Evolutionary conservation across 805 yeast species (phyloP), one percentile per base, ranked within the genome.

Genomic region (Cyberlindnera samutprakarnensis): DNA sequence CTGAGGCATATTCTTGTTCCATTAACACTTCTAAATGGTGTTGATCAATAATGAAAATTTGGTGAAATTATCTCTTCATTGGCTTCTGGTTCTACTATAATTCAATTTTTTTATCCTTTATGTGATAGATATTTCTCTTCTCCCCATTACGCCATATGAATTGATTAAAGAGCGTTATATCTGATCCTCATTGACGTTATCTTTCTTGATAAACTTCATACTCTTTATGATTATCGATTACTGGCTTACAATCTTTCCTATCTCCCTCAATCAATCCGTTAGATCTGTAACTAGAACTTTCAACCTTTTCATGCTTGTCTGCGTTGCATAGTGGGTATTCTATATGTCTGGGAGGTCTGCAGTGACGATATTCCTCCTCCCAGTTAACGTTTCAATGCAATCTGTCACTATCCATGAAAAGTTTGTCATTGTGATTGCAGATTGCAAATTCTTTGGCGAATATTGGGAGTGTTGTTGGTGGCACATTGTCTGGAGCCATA

Each of bases 1-100:
- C 59, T 82, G 15, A 86, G 84, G 25, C 68, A 78, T 43, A 62
- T 83, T 27, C 61, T 83, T 38, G 76, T 74, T 15, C 92, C 94
- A 16, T 65, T 83, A 42, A 81, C 92, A 10, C 54, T 83, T 18
- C 88, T 88, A 10, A 88, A 85, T 41, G 87, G 87, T 39, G 50
- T 57, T 22, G 28, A 47, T 2, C 41, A 59, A 3, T 61, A 64
- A 31, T 83, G 94, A 92, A 49, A 59, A 33, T 59, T 63, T 37
- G 84, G 74, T 13, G 61, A 71, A 27, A 65, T 78, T 42, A 74
- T 83, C 43, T 90, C 68, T 7, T 86, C 88, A 3, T 56, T 81
- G 31, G 82, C 78, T 14, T 49, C 83, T 35, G 92, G 94, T 3
- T 64, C 73, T 42, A 68, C 64, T 14, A 53, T 76, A 19, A 51